A percentile compares a stretch with the other conserved stretches of the same genome.
Evolutionary conservation across 2,329 filamentous ascomycete species (phyloP).

Genomic region (Aspergillus japonicus): DNA sequence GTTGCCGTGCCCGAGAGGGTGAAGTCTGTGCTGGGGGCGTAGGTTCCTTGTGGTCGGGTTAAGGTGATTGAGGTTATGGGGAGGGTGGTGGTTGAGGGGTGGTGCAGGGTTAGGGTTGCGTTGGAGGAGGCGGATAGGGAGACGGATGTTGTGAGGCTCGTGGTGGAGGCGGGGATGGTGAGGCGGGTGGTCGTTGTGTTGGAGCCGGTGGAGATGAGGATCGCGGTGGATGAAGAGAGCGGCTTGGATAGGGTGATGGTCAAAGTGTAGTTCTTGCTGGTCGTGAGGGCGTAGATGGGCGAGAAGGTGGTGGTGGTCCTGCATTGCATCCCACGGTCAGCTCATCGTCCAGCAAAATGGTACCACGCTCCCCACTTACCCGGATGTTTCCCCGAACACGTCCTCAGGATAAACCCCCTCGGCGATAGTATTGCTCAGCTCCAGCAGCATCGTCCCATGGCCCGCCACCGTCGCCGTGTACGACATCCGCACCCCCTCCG

Average conservation of each 20-base stretch:
- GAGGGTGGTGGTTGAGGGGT: constrained; percentile 8
- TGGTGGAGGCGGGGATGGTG: constrained; percentile 10
- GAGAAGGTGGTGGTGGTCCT: constrained; percentile 18
- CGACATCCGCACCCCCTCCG: constrained; percentile 22
- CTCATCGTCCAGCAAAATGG: background rate
- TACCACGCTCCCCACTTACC: constrained; percentile 13
- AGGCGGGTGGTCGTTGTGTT: background rate
- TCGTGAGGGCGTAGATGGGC: constrained; percentile 29
- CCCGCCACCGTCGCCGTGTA: constrained; percentile 27
- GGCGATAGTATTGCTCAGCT: constrained; percentile 25
- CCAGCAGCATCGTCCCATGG: constrained; percentile 34
- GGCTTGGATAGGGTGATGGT: constrained; percentile 17
- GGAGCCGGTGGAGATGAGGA: constrained; percentile 13
- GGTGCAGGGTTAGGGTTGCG: constrained; percentile 23
- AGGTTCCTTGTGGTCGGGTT: constrained; percentile 27
- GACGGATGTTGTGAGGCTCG: constrained; percentile 14
- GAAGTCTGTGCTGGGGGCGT: constrained; percentile 44
- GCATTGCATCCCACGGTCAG: background rate
- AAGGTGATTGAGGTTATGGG: constrained; percentile 25
- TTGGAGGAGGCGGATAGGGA: constrained; percentile 26
- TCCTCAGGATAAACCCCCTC: constrained; percentile 21
- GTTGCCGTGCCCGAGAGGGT: constrained; percentile 38
- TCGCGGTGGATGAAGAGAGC: background rate
- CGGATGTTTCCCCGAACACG: constrained; percentile 15
- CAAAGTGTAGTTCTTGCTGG: constrained; percentile 27